Evolutionary conservation across 169 alveolate genomes (phyloP).

Genomic region (Cyclospora cayetanensis): DNA sequence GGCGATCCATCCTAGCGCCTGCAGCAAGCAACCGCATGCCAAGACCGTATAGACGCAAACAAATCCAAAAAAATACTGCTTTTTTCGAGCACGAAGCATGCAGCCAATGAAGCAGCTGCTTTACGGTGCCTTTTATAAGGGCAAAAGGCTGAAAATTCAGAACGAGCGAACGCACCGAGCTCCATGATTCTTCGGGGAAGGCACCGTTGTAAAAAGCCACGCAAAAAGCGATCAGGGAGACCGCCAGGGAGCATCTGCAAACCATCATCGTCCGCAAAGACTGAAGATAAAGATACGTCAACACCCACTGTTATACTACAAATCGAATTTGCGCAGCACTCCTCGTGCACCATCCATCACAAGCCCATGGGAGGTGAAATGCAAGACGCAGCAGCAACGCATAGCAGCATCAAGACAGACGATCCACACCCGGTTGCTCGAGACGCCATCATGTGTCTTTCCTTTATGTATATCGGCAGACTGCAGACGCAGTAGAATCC

Average conservation of each 20-base stretch:
- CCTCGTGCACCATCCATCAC: no score
- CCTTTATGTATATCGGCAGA: background rate
- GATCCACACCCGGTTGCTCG: background rate
- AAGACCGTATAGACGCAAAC: no score
- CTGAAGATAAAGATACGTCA: no score
- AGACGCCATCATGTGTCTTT: background rate
- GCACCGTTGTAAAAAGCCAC: background rate
- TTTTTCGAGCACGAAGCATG: no score
- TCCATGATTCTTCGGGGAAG: background rate
- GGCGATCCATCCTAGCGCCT: constrained; percentile 23
- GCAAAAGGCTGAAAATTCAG: no score
- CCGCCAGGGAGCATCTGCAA: constrained; percentile 22
- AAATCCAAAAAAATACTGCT: no score
- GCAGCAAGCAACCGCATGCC: background rate
- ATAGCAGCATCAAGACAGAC: background rate
- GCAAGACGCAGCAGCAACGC: background rate
- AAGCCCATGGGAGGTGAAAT: no score
- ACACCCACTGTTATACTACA: no score
- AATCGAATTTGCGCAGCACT: no score
- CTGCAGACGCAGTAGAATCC: constrained; percentile 36
- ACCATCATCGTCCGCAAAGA: no score
- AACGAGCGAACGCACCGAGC: background rate
- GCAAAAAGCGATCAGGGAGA: background rate
- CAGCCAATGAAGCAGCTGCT: no score
- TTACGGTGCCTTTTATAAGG: no score